These are phyloP conservation scores for Pseudonectria buxi DNA, from an alignment of 2,329 filamentous ascomycete species.

Conservation along the genomic window DNA sequence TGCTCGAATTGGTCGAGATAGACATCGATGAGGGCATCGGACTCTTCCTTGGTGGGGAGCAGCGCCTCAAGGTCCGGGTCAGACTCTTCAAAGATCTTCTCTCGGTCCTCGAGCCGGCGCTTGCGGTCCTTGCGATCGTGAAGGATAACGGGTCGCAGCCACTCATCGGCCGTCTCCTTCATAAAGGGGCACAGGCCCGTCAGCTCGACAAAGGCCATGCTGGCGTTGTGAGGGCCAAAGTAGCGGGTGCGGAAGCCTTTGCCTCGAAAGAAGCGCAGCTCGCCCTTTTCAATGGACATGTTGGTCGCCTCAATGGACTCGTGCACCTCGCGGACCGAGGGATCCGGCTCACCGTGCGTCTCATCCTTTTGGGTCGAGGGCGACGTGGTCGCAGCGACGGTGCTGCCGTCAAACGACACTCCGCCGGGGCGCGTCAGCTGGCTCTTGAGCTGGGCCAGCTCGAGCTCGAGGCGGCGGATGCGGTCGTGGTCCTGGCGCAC, in stretches of 20 bases:
- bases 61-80: slow-evolving; percentile 45
- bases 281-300: slow-evolving; percentile 39
- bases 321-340: slow-evolving; percentile 30
- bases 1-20: slow-evolving; percentile 51
- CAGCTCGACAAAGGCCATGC: slow-evolving; percentile 53
- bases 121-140: slow-evolving; percentile 50
- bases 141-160: slow-evolving; percentile 51
- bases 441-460: slow-evolving; percentile 50
- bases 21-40: slow-evolving; percentile 41
- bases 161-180: slow-evolving; percentile 56
- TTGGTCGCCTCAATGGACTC: slow-evolving; percentile 35
- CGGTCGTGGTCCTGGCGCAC: slow-evolving; percentile 47
- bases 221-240: slow-evolving; percentile 54
- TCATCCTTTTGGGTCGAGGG: slow-evolving; percentile 41
- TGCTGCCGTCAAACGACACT: slow-evolving; percentile 45
- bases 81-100: slow-evolving; percentile 40
- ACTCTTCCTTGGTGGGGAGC: slow-evolving; percentile 40
- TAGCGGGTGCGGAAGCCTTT: slow-evolving; percentile 55
- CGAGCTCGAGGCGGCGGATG: slow-evolving; percentile 52
- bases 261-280: slow-evolving; percentile 51
- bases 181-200: slow-evolving; percentile 54
- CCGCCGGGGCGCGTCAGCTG: slow-evolving; percentile 39
- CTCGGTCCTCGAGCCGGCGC: slow-evolving; percentile 46
- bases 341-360: slow-evolving; percentile 26
- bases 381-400: slow-evolving; percentile 38